A percentile compares a stretch with the other conserved stretches of the same genome.
Evolutionary conservation across 768 basidiomycete genomes (phyloP).

Genomic region (Mycena polygramma): DNA sequence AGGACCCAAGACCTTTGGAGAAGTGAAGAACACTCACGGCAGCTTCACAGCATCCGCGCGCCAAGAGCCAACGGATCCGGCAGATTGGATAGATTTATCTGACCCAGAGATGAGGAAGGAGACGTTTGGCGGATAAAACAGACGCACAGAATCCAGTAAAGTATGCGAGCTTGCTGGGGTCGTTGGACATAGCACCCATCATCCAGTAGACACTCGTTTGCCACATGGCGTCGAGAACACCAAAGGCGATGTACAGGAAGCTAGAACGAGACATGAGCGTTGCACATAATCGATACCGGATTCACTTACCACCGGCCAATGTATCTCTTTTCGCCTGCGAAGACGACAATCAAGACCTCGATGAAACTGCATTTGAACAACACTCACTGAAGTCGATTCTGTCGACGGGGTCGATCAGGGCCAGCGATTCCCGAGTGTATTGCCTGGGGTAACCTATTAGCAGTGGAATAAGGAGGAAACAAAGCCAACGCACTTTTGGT

Average conservation of each 20-base stretch:
- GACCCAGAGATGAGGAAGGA: not conserved
- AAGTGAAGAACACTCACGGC: conserved; percentile 63
- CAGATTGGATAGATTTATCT: conserved; percentile 85
- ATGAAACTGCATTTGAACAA: not conserved
- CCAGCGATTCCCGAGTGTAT: conserved; percentile 70
- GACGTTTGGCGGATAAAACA: not conserved
- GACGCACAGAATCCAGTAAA: conserved; percentile 85
- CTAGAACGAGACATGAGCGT: conserved; percentile 2
- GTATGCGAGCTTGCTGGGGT: conserved; percentile 83
- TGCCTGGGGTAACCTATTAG: conserved; percentile 46
- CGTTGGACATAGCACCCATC: conserved; percentile 89
- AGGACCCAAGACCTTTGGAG: conserved; percentile 36
- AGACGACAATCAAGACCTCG: not conserved
- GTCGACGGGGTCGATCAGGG: conserved; percentile 1
- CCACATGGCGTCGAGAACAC: conserved; percentile 87
- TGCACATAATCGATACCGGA: not conserved
- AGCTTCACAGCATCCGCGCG: conserved; percentile 71
- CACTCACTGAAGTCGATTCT: conserved; percentile 33
- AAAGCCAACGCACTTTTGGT: conserved; percentile 70
- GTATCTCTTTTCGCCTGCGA: conserved; percentile 60
- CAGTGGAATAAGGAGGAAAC: conserved; percentile 3
- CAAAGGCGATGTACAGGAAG: conserved; percentile 78
- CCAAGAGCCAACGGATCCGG: conserved; percentile 82
- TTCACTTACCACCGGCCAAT: conserved; percentile 55
- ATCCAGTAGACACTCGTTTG: conserved; percentile 88